Conservation (phyloP, 2,329 filamentous ascomycete species). For the Mycosphaerelloides madeirae region DNA sequence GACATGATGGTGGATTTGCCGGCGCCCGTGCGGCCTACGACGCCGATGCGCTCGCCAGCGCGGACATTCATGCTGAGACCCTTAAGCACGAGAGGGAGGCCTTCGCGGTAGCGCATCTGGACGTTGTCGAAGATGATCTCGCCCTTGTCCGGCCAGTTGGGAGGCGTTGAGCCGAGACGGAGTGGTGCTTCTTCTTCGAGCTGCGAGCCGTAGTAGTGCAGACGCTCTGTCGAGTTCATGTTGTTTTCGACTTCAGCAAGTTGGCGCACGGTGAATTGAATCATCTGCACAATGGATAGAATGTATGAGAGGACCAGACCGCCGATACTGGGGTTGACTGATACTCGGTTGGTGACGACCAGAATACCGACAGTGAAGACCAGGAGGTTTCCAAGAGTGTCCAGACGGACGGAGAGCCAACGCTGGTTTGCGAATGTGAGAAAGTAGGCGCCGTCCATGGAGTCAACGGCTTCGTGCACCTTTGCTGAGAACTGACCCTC, state of each 20-base stretch:
- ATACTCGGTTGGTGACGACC: constrained; percentile 86
- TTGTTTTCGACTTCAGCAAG: constrained; percentile 94
- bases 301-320: constrained; percentile 92
- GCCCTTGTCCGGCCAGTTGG: constrained; percentile 79
- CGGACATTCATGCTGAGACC: constrained; percentile 60
- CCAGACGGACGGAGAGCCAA: constrained; percentile 82
- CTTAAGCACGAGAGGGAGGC: constrained; percentile 46
- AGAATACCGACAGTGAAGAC: constrained; percentile 86
- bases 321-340: constrained; percentile 74
- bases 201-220: constrained; percentile 81
- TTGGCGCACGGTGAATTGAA: constrained; percentile 91
- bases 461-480: constrained; percentile 70
- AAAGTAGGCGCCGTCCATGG: constrained; percentile 93
- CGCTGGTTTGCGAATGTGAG: constrained; percentile 93
- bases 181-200: constrained; percentile 86
- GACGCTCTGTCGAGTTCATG: constrained; percentile 92
- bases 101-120: constrained; percentile 49
- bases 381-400: constrained; percentile 75
- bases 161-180: constrained; percentile 65
- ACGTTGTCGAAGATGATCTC: constrained; percentile 54
- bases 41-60: constrained; percentile 73
- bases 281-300: constrained; percentile 86
- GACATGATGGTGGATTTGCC: constrained; percentile 83
- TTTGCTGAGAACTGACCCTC: constrained; percentile 67
- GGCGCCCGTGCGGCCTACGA: constrained; percentile 76